Evolutionary conservation across 495 filamentous ascomycete genomes (phyloP), one percentile per base, ranked within the genome.

Genomic region (Copromyces sp.): DNA sequence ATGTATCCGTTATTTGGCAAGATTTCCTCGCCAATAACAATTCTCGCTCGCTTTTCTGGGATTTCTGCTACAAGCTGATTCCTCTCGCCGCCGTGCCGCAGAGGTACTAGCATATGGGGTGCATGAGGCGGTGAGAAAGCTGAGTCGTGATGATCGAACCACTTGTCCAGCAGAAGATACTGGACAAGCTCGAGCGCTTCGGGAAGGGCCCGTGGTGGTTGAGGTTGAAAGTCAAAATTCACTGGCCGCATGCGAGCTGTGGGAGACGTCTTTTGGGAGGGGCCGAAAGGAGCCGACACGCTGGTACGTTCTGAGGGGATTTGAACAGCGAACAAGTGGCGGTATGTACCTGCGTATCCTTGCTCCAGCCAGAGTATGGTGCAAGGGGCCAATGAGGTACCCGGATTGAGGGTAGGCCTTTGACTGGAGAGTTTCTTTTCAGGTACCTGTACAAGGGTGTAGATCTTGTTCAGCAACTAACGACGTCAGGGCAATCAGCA

Each of bases 121-220:
- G 68, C 32, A 44, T 72, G 71, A 75, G 77, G 78, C 78, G 77
- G 77, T 80, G 78, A 77, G 73, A 14, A 44, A 41, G 71, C 29
- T 40, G 69, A 24, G 53, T 39, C 24, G 39, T 69, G 44, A 35
- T 29, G 11, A 24, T 59, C 6, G 47, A 59, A 59, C n/a, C n/a
- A 59, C 47, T 59, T 59, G 47, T 59, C 47, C 20, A 9, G 47
- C 20, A 59, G n/a, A 24, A 12, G n/a, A 12, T 59, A 44, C 53
- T 75, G 39, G 68, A 74, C 39, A 75, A 69, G 68, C 71, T 37
- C 70, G 75, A 72, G 71, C 76, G 9, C 11, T 70, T 77, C 74
- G 69, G 76, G 71, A 75, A 77, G 20, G 45, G 69, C 40, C 72
- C 74, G 69, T 70, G 70, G 47, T 69, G 70, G n/a, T 71, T 68